phyloP scores from a whole-genome alignment of 495 filamentous ascomycete genomes.

The Pyrenula aspistea region DNA sequence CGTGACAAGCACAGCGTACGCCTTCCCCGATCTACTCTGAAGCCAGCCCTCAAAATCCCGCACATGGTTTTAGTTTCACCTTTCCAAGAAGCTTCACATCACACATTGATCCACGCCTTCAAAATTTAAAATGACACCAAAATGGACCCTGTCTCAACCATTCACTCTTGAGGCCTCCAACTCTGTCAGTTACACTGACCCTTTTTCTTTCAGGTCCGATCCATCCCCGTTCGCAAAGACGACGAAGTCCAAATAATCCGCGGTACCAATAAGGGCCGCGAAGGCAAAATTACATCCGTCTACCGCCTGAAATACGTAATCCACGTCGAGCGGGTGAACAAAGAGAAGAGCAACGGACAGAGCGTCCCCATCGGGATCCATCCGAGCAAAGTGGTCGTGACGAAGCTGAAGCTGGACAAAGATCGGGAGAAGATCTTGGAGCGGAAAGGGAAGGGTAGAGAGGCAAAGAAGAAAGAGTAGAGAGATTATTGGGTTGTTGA shows the following conservation, averaged over 20 bases:
- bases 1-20: constrained; percentile 89
- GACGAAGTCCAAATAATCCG: constrained; percentile 87
- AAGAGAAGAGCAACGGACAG: constrained; percentile 92
- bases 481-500: not conserved
- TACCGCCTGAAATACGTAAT: constrained; percentile 97
- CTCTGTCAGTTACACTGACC: constrained; percentile 1
- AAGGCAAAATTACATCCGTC: constrained; percentile 87
- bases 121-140: too few relatives aligned
- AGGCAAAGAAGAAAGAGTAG: constrained; percentile 27
- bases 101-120: too few relatives aligned
- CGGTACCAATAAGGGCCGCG: constrained; percentile 84
- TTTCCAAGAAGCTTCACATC: too few relatives aligned
- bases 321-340: constrained; percentile 82
- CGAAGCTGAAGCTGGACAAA: constrained; percentile 96
- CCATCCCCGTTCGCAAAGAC: constrained; percentile 95
- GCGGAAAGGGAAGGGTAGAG: constrained; percentile 66
- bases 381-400: constrained; percentile 89
- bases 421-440: constrained; percentile 91
- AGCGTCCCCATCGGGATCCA: constrained; percentile 78
- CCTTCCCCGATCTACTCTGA: too few relatives aligned
- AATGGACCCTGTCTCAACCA: not conserved
- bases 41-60: too few relatives aligned
- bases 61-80: too few relatives aligned
- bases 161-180: not conserved
- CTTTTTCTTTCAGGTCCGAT: constrained; percentile 58